A percentile compares a stretch with the other conserved stretches of the same genome.
Evolutionary conservation across 2,329 filamentous ascomycete species (phyloP).

Genomic region (Colletotrichum scovillei): DNA sequence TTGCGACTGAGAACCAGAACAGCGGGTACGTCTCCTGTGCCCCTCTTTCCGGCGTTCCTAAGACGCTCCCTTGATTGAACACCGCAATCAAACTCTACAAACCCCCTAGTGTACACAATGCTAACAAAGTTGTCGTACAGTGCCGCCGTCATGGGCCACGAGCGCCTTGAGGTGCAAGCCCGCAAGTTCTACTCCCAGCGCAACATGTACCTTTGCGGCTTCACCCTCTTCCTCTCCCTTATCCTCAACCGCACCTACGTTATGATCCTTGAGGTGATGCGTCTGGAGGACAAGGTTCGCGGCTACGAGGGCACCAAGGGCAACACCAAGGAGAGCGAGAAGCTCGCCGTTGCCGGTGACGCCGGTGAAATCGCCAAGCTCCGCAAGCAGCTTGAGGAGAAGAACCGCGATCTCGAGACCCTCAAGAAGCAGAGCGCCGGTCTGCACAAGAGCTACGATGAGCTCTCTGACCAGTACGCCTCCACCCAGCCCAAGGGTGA

Average conservation of each 20-base stretch:
- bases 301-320: conserved; percentile 72
- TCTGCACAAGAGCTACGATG: conserved; percentile 86
- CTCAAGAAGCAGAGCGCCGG: conserved; percentile 94
- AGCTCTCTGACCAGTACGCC: conserved; percentile 84
- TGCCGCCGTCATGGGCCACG: conserved; percentile 83
- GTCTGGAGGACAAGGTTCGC: conserved; percentile 93
- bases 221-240: conserved; percentile 97
- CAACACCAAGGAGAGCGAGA: conserved; percentile 74
- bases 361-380: conserved; percentile 79
- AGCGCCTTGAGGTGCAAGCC: conserved; percentile 97
- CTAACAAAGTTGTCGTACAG: conserved; percentile 40
- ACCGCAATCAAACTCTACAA: background rate
- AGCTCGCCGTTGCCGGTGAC: conserved; percentile 78
- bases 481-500: conserved; percentile 62
- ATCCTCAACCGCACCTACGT: conserved; percentile 99
- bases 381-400: conserved; percentile 78
- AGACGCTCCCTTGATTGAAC: conserved; percentile 11
- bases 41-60: background rate
- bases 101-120: background rate
- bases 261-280: conserved; percentile 92
- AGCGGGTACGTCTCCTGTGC: conserved; percentile 56
- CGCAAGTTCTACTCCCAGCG: conserved; percentile 99
- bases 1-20: conserved; percentile 72
- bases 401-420: conserved; percentile 85
- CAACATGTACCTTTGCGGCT: conserved; percentile 99